Evolutionary conservation across 2,329 filamentous ascomycete genomes (phyloP).

Genomic region (Colletotrichum coccodes): DNA sequence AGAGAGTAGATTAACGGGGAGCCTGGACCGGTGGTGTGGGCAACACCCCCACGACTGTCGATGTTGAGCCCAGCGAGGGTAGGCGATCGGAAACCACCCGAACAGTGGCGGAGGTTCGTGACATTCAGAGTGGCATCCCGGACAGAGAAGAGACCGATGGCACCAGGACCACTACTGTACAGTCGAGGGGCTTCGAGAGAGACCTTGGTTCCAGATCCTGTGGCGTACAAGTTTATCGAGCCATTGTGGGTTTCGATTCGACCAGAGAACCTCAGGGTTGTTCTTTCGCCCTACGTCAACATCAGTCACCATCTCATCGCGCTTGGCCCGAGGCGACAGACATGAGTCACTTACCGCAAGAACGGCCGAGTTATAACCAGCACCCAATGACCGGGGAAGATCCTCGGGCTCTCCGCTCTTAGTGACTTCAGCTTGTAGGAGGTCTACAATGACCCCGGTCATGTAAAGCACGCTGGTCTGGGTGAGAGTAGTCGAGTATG

Average conservation of each 20-base stretch:
- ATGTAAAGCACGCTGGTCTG: slow-evolving; percentile 18
- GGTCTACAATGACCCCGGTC: neutral
- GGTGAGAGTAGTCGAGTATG: neutral
- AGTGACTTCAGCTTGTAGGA: neutral
- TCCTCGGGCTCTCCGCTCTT: slow-evolving; percentile 3
- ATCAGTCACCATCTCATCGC: neutral
- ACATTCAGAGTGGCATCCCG: neutral
- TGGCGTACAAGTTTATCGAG: slow-evolving; percentile 1
- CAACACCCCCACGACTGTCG: neutral
- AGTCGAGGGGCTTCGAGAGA: neutral
- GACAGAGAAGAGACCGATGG: neutral
- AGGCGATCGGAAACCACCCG: slow-evolving; percentile 10
- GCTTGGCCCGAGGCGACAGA: no score
- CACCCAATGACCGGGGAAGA: neutral
- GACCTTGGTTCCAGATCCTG: neutral
- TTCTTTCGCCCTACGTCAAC: neutral
- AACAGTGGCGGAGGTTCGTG: slow-evolving; percentile 7
- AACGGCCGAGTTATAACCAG: slow-evolving; percentile 4
- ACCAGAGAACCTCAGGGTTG: neutral
- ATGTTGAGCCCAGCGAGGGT: slow-evolving; percentile 3
- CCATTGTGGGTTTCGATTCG: slow-evolving; percentile 16
- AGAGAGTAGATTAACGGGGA: slow-evolving; percentile 13
- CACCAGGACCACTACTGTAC: slow-evolving; percentile 11
- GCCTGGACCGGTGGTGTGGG: neutral
- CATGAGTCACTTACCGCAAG: neutral